These are phyloP conservation scores for Xylaria sp. DNA, from an alignment of 2,329 filamentous ascomycete genomes.

Conservation along the genomic window DNA sequence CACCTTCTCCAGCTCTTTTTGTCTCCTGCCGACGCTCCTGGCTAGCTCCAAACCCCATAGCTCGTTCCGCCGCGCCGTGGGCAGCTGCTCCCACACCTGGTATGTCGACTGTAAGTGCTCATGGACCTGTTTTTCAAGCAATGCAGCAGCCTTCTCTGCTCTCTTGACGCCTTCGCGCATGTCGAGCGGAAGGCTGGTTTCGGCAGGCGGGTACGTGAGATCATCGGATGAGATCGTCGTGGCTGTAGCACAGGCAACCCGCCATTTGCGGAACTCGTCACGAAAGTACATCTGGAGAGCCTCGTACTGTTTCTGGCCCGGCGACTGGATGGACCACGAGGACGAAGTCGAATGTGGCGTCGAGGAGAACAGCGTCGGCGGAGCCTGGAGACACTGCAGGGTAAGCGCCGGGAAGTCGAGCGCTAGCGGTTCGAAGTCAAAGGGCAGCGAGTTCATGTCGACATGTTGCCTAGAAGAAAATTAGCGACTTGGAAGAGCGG, in stretches of 20 bases:
- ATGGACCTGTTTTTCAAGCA: slow-evolving; percentile 63
- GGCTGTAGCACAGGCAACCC: slow-evolving; percentile 45
- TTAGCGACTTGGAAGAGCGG: slow-evolving; percentile 14
- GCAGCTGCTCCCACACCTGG: slow-evolving; percentile 66
- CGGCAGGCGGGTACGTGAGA: slow-evolving; percentile 42
- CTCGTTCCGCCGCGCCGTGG: slow-evolving; percentile 50
- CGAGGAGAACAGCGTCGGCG: slow-evolving; percentile 75
- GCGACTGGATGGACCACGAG: slow-evolving; percentile 77
- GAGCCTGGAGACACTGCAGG: slow-evolving; percentile 68
- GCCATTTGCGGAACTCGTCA: slow-evolving; percentile 63
- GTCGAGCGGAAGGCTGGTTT: slow-evolving; percentile 38
- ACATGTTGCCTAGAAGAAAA: slow-evolving; percentile 45
- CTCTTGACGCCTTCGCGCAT: slow-evolving; percentile 43
- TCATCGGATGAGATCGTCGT: slow-evolving; percentile 49
- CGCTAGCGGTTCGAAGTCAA: slow-evolving; percentile 78
- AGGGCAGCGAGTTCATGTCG: slow-evolving; percentile 51
- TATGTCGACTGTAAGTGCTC: slow-evolving; percentile 75
- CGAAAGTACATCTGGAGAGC: slow-evolving; percentile 63
- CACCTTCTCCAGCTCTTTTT: slow-evolving; percentile 50
- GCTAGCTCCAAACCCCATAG: slow-evolving; percentile 59
- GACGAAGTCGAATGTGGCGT: slow-evolving; percentile 71
- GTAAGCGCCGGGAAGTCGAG: slow-evolving; percentile 83
- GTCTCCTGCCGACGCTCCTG: slow-evolving; percentile 51
- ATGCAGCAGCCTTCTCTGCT: slow-evolving; percentile 48
- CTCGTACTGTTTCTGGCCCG: slow-evolving; percentile 66